A percentile compares a stretch with the other conserved stretches of the same genome.
Conservation (phyloP, 2,329 filamentous ascomycete species). For the Emericellopsis cladophorae region DNA sequence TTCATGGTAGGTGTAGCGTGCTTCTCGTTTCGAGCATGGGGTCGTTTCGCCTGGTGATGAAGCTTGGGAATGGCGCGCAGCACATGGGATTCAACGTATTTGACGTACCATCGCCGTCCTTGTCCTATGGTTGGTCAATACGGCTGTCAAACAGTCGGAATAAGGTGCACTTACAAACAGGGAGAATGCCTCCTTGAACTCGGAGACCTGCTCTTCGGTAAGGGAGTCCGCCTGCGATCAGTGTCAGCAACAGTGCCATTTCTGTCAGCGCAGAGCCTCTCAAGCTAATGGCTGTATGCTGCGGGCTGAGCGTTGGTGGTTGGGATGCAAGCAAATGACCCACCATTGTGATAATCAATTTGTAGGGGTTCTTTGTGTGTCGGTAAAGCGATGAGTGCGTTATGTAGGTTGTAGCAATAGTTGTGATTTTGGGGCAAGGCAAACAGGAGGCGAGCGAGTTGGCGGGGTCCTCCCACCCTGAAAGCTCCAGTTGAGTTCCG, state of each 20-base stretch:
- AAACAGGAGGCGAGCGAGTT: background rate
- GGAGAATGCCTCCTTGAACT: conserved; percentile 99
- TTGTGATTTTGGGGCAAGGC: too few species aligned
- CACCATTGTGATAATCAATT: conserved; percentile 2
- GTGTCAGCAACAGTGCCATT: conserved; percentile 10
- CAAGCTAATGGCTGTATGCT: conserved; percentile 4
- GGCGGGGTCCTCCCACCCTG: background rate
- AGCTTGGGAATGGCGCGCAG: too few species aligned
- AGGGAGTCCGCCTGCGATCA: conserved; percentile 76
- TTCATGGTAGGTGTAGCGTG: background rate
- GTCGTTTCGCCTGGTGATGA: background rate
- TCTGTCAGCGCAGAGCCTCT: conserved; percentile 11
- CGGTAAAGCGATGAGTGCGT: background rate
- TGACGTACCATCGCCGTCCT: conserved; percentile 79
- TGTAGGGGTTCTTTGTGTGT: background rate
- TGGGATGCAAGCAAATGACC: conserved; percentile 2
- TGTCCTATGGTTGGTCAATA: conserved; percentile 39
- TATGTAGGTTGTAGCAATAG: background rate
- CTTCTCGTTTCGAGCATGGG: background rate
- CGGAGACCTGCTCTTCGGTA: conserved; percentile 99
- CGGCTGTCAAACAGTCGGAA: too few species aligned
- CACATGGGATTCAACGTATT: too few species aligned
- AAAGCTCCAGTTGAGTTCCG: background rate
- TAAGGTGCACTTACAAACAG: conserved; percentile 69
- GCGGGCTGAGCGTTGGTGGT: conserved; percentile 4